These are phyloP conservation scores for Dendrobium huoshanense DNA, from an alignment of 106 monocot species.

Conservation along the genomic window DNA sequence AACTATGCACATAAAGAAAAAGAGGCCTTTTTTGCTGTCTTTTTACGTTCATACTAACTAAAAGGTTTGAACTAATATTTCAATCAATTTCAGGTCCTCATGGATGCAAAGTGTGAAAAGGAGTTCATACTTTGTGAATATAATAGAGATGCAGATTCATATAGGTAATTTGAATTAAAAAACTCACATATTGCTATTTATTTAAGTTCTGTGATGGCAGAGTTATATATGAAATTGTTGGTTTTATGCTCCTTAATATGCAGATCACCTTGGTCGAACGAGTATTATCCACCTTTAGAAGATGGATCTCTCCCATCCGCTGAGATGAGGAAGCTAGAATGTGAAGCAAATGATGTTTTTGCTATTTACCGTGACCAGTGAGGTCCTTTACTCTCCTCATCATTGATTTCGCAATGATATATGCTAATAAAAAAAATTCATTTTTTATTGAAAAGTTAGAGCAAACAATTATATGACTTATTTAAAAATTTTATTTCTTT, in stretches of 20 bases:
- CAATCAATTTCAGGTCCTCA: conserved; percentile 35
- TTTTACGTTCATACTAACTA: not conserved
- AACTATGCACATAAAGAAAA: not conserved
- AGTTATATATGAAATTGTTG: not conserved
- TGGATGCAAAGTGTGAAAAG: conserved; percentile 54
- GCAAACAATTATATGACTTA: not conserved
- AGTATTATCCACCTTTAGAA: conserved; percentile 72
- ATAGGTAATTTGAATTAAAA: conserved; percentile 36
- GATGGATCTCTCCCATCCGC: conserved; percentile 80
- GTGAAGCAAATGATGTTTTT: conserved; percentile 91
- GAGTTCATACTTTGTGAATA: conserved; percentile 96
- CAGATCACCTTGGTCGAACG: conserved; percentile 98
- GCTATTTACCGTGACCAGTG: conserved; percentile 96
- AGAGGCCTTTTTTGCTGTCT: not conserved
- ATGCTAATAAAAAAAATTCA: not conserved
- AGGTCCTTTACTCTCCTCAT: conserved; percentile 39
- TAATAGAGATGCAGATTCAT: conserved; percentile 96
- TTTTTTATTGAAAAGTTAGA: not conserved
- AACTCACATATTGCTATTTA: not conserved
- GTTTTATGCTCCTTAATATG: not conserved
- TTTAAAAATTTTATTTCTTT: no score
- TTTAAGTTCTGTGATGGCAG: not conserved
- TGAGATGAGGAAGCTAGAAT: conserved; percentile 75
- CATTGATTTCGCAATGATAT: conserved; percentile 2
- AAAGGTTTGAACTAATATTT: not conserved